Percentiles rank a stretch among this genome's conserved stretches.
phyloP scores from a whole-genome alignment of 2,329 filamentous ascomycete species.

The Gnomoniopsis smithogilvyi region DNA sequence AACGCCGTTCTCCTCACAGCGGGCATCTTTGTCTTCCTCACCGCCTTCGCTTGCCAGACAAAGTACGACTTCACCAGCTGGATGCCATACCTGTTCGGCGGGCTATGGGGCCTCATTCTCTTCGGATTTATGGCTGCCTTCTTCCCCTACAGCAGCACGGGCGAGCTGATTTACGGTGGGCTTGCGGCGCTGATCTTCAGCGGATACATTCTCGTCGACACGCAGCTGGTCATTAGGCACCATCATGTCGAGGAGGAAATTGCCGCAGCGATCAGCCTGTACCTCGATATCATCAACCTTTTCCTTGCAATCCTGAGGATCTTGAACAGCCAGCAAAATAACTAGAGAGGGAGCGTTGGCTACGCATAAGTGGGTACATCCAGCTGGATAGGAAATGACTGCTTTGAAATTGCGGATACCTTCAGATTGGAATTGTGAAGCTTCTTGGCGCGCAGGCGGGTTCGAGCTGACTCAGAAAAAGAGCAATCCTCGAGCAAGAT shows the following conservation, averaged over 20 bases:
- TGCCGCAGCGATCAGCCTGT: conserved; percentile 88
- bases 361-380: background rate
- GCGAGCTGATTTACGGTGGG: conserved; percentile 83
- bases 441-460: background rate
- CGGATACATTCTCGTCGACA: conserved; percentile 93
- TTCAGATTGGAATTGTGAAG: background rate
- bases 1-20: conserved; percentile 87
- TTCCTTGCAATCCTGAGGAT: conserved; percentile 96
- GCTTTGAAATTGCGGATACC: background rate
- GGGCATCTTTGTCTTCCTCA: conserved; percentile 75
- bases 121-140: conserved; percentile 93
- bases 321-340: conserved; percentile 92
- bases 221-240: conserved; percentile 90
- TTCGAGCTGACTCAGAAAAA: background rate
- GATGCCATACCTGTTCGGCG: conserved; percentile 93
- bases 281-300: conserved; percentile 94
- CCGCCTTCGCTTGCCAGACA: conserved; percentile 90
- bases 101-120: conserved; percentile 83
- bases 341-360: conserved; percentile 49
- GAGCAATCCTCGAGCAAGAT: background rate
- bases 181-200: conserved; percentile 85
- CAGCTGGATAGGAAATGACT: background rate
- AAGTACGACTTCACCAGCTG: conserved; percentile 98
- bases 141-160: conserved; percentile 77
- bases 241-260: conserved; percentile 99